Evolutionary conservation across 2,329 filamentous ascomycete species (phyloP), one percentile per base, ranked within the genome.

Genomic region (Calonectria pseudoreteaudii): DNA sequence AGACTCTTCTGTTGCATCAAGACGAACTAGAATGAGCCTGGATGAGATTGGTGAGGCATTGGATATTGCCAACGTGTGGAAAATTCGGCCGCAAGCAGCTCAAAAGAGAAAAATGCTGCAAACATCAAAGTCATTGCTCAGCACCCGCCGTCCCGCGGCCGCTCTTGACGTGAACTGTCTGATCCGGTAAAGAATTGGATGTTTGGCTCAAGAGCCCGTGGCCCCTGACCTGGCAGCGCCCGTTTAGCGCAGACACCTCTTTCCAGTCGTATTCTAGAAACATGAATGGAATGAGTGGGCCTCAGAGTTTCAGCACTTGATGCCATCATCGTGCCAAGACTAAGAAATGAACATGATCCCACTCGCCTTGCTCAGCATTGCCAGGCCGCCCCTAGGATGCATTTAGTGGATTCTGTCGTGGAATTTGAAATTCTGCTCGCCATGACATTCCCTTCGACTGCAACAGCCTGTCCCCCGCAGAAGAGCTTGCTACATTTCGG

Each of bases 241-340:
- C 62, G 66, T 4, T 31, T 31, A 31, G 62, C 52, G 34, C 30
- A n/a, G n/a, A n/a, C n/a, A n/a, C 14, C 23, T n/a, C 14, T 41
- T 80, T 80, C 77, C 78, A 76, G 75, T 73, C 70, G 66, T 74
- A 62, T 80, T 80, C 78, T 75, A 80, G 78, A 80, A 80, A 69
- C 67, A 62, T 47, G 44, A 13, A 47, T 16, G 28, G 9, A 23
- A 34, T 31, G n/a, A 28, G 66, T 26, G 47, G 31, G 74, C 66
- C 50, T 14, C n/a, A 2, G 14, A 58, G 62, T 41, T 66, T 66
- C 56, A 74, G 68, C 38, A 30, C 30, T 65, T 30, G 28, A 36
- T 30, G 30, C 56, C 30, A 28, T 70, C 49, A 49, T 44, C 62
- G 20, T 36, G 65, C 66, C 58, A 73, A 73, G 66, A 50, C 56